Base-by-base conservation (phyloP, 768 basidiomycete species). In the Inosperma sp. region DNA sequence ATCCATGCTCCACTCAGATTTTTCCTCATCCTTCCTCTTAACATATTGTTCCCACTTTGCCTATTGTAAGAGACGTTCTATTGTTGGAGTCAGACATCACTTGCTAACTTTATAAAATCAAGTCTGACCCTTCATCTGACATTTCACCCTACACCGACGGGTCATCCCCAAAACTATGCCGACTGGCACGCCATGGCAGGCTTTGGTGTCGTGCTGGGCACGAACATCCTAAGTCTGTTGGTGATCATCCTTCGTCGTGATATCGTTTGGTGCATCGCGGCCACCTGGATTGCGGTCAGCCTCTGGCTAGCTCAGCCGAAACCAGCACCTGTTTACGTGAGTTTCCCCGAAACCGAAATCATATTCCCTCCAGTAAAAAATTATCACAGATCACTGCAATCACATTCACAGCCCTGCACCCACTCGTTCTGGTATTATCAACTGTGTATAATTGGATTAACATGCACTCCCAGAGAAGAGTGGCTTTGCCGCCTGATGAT, bases 1-100 rank as follows among this genome's bases (percentile, higher is more conserved):
- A 88, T 96, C 49, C 93, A 96, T 58, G 87, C 88, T 0, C 94
- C 94, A 0, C 72, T 95, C 47, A 76, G 88, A 3, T 83, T 91
- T 52, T 86, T 86, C 63, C 64, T 79, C 33, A 66, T 76, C 23
- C 62, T 84, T 2, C 78, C 81, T 2, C 63, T 84, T 22, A 68
- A 67, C 3, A 68, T 86, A 29, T 68, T 86, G 51, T 83, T 90
- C 53, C 75, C 79, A 0, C 60, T 77, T 48, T 77, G 65, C 59
- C 81, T 80, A 41, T 86, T 73, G 80, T 88, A 50, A 69, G 81
- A 54, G 27, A 57, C 13, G 9, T 16, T 33, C 0, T 36, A n/a
- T 25, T 19, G n/a, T 50, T 40, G 9, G 39, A 51, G 17, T 9
- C 6, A 35, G 12, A 13, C 17, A 4, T 8, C 13, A 49, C 48